Evolutionary conservation across 805 yeast species (phyloP).

Genomic region (Pichia occidentalis): DNA sequence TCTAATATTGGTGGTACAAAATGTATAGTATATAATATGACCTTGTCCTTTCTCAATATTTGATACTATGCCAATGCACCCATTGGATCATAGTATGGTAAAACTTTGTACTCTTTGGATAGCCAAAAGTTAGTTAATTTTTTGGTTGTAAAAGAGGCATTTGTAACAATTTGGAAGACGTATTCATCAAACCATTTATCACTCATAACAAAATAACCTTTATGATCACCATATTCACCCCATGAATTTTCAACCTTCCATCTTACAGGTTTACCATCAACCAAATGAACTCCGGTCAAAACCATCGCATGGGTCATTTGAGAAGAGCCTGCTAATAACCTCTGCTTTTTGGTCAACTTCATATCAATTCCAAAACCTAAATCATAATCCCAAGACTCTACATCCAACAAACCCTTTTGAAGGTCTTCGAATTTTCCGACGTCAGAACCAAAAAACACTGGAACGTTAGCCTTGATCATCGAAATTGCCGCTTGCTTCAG

Average conservation of each 20-base stretch:
- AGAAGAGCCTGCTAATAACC: slow-evolving; percentile 37
- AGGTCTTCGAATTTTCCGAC: slow-evolving; percentile 70
- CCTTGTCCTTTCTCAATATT: too few relatives aligned
- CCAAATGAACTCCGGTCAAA: slow-evolving; percentile 70
- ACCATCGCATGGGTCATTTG: slow-evolving; percentile 92
- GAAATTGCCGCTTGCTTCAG: slow-evolving; percentile 59
- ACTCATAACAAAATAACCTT: slow-evolving; percentile 67
- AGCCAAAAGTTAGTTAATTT: slow-evolving; percentile 39
- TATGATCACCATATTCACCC: slow-evolving; percentile 66
- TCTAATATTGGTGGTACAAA: too few relatives aligned
- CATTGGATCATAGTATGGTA: slow-evolving; percentile 75
- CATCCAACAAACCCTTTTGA: slow-evolving; percentile 63
- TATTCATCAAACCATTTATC: slow-evolving; percentile 72
- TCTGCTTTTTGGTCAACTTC: slow-evolving; percentile 31
- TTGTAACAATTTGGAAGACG: slow-evolving; percentile 60
- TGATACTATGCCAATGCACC: slow-evolving; percentile 64
- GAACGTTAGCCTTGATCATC: slow-evolving; percentile 65
- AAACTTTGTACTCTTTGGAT: slow-evolving; percentile 41
- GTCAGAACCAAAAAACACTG: slow-evolving; percentile 85
- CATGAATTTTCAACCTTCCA: slow-evolving; percentile 78
- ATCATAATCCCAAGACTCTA: slow-evolving; percentile 61
- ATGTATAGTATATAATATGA: not conserved
- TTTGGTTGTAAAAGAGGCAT: slow-evolving; percentile 30
- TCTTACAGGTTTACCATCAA: slow-evolving; percentile 52
- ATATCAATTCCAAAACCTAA: slow-evolving; percentile 41